These are phyloP conservation scores for Xerocomus brunneocitrinus DNA, from an alignment of 768 basidiomycete genomes.

Conservation along the genomic window DNA sequence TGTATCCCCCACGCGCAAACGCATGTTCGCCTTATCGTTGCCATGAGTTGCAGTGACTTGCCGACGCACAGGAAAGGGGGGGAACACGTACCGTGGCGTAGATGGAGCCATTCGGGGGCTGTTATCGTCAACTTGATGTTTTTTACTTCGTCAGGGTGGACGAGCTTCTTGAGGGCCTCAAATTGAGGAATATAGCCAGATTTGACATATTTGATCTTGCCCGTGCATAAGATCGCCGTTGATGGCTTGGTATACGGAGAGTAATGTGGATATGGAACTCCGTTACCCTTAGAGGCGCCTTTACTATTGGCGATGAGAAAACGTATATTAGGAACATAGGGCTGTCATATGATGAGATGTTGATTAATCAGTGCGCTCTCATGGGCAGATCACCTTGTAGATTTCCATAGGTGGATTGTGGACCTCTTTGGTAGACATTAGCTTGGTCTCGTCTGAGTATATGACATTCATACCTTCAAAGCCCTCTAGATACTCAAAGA, in stretches of 20 bases:
- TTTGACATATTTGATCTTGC: slow-evolving; percentile 57
- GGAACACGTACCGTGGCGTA: slow-evolving; percentile 51
- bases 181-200: slow-evolving; percentile 64
- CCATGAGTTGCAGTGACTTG: neutral
- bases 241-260: slow-evolving; percentile 19
- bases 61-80: too few relatives aligned
- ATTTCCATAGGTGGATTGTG: neutral
- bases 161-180: slow-evolving; percentile 52
- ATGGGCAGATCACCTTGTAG: neutral
- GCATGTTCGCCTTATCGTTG: slow-evolving; percentile 18
- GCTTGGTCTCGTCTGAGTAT: neutral
- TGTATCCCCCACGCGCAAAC: slow-evolving; percentile 4
- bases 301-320: slow-evolving; percentile 17
- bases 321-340: slow-evolving; percentile 7
- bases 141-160: slow-evolving; percentile 59
- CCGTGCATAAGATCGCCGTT: slow-evolving; percentile 34
- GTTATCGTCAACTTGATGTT: slow-evolving; percentile 68
- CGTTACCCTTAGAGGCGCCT: neutral
- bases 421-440: neutral
- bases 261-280: neutral
- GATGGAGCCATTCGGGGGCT: slow-evolving; percentile 69
- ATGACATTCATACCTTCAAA: neutral
- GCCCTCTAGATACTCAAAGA: neutral
- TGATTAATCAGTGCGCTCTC: neutral
- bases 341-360: neutral